These are phyloP conservation scores for Ophiostoma triangulosporum DNA, from an alignment of 2,329 filamentous ascomycete genomes.

Conservation along the genomic window DNA sequence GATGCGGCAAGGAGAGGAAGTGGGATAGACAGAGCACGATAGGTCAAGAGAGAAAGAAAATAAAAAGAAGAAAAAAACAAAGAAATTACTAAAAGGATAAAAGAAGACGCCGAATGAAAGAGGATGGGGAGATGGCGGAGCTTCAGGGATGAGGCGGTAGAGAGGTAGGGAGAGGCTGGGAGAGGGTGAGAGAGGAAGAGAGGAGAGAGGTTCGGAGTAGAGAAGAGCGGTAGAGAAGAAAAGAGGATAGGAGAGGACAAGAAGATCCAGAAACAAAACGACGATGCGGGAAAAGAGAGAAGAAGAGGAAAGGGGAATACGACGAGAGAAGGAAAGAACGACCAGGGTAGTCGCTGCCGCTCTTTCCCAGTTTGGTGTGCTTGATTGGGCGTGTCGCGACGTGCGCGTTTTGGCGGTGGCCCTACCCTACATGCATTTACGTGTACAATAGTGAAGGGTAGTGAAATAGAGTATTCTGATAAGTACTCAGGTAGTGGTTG, in stretches of 20 bases:
- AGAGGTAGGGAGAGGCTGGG: background rate
- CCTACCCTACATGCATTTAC: background rate
- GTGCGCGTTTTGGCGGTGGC: background rate
- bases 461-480: too few relatives aligned
- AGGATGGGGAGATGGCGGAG: constrained; percentile 1
- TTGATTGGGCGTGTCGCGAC: constrained; percentile 10
- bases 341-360: background rate
- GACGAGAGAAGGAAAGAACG: background rate
- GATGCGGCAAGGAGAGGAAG: background rate
- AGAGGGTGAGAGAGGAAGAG: background rate
- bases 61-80: background rate
- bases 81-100: background rate
- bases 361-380: background rate
- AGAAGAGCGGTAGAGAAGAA: too few relatives aligned
- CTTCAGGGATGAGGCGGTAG: background rate
- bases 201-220: background rate
- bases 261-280: background rate
- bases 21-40: background rate
- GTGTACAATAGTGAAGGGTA: background rate
- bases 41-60: background rate
- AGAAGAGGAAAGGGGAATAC: background rate
- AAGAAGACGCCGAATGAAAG: constrained; percentile 1
- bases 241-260: background rate
- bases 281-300: background rate
- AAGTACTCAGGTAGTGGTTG: too few relatives aligned